Percentiles rank a stretch among this genome's conserved stretches.
Evolutionary conservation across 2,329 filamentous ascomycete species (phyloP).

Genomic region (Cladophialophora psammophila): DNA sequence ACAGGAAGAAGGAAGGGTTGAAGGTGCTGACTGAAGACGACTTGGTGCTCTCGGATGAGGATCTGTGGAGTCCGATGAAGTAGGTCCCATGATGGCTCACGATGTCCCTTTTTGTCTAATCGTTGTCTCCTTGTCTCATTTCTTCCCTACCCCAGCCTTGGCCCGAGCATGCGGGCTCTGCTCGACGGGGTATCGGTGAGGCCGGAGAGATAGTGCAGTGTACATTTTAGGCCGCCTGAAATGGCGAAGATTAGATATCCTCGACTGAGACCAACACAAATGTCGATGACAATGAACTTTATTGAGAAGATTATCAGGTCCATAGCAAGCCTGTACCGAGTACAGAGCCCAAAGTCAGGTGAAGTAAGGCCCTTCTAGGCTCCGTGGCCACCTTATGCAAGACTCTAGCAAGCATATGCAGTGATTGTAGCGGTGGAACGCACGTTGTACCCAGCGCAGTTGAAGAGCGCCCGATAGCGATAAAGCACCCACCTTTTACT

Average conservation of each 20-base stretch:
- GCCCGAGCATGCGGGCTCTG: background rate
- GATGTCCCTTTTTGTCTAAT: background rate
- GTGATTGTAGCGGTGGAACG: too few species aligned
- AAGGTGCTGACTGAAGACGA: constrained; percentile 57
- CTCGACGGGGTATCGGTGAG: background rate
- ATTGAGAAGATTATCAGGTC: background rate
- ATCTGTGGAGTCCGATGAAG: constrained; percentile 50
- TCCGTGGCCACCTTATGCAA: too few species aligned
- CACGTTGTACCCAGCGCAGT: too few species aligned
- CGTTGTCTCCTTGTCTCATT: background rate
- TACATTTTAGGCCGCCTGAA: constrained; percentile 10
- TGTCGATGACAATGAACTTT: background rate
- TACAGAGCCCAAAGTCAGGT: too few species aligned
- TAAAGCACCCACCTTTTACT: too few species aligned
- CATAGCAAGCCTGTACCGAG: too few species aligned
- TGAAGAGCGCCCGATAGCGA: too few species aligned
- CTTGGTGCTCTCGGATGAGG: constrained; percentile 53
- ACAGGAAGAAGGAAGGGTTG: constrained; percentile 52
- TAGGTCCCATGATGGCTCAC: background rate
- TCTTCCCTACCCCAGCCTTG: background rate
- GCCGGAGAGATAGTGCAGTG: background rate
- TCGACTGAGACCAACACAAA: background rate
- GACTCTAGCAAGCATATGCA: too few species aligned
- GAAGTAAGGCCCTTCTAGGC: too few species aligned
- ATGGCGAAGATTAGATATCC: constrained; percentile 8